Conservation (phyloP, 2,329 filamentous ascomycete species). For the Truncatella angustata region DNA sequence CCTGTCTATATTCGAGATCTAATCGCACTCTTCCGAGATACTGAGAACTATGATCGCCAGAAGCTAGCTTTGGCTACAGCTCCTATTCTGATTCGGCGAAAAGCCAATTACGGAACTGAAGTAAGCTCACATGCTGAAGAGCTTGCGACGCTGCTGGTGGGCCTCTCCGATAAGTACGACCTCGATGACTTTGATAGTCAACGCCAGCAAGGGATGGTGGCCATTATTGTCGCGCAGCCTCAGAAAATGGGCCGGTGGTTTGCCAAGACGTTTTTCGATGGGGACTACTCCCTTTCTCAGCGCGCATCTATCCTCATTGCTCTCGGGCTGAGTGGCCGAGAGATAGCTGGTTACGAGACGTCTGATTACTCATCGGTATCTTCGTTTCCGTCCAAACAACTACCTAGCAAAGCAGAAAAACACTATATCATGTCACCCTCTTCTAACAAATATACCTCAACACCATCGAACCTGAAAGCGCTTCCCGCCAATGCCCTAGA, state of each 20-base stretch:
- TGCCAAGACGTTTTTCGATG: constrained; percentile 80
- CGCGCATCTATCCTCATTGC: constrained; percentile 78
- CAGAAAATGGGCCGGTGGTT: constrained; percentile 80
- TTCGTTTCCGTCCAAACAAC: constrained; percentile 76
- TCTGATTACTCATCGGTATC: constrained; percentile 48
- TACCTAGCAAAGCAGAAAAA: constrained; percentile 71
- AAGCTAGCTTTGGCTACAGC: constrained; percentile 76
- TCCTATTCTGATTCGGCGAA: constrained; percentile 78
- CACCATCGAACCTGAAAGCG: constrained; percentile 43
- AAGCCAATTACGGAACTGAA: constrained; percentile 84
- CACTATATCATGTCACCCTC: constrained; percentile 54
- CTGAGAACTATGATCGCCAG: constrained; percentile 82
- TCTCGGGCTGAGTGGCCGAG: constrained; percentile 77
- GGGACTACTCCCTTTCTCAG: constrained; percentile 86
- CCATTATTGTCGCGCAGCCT: constrained; percentile 74
- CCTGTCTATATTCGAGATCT: constrained; percentile 92
- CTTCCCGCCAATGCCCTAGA: constrained; percentile 62
- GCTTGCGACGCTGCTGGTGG: constrained; percentile 71
- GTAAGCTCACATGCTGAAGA: constrained; percentile 81
- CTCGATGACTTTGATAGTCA: constrained; percentile 74
- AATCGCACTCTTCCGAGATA: constrained; percentile 73
- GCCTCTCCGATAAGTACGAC: constrained; percentile 82
- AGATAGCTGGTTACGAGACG: constrained; percentile 74
- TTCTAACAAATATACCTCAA: constrained; percentile 17
- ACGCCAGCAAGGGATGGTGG: constrained; percentile 77